phyloP scores from a whole-genome alignment of 371 early-diverging fungal species.

The Spiromyces aspiralis region DNA sequence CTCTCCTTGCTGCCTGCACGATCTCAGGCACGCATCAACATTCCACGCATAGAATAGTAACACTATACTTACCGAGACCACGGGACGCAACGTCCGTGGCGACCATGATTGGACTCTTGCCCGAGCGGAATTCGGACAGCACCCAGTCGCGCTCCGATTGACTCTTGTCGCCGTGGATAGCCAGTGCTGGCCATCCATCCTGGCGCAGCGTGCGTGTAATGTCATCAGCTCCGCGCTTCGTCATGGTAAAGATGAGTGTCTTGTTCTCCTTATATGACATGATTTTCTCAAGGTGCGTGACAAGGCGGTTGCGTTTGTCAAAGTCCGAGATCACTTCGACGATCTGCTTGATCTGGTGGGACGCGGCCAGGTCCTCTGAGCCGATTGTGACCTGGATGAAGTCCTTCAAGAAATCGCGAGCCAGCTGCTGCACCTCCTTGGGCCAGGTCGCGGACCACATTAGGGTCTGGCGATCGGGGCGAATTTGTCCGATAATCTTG shows the following conservation, averaged over 20 bases:
- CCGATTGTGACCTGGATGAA: slow-evolving; percentile 98
- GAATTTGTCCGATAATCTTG: slow-evolving; percentile 96
- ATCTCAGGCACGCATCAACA: no score
- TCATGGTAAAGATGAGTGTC: slow-evolving; percentile 95
- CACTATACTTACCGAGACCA: slow-evolving; percentile 80
- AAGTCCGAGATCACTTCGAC: slow-evolving; percentile 75
- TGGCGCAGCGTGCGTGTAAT: slow-evolving; percentile 79
- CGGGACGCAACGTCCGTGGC: slow-evolving; percentile 99
- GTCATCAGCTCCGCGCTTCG: slow-evolving; percentile 96
- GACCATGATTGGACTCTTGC: slow-evolving; percentile 86
- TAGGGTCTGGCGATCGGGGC: slow-evolving; percentile 96
- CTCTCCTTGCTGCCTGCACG: no score
- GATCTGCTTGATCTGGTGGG: slow-evolving; percentile 87
- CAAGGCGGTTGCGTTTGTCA: slow-evolving; percentile 62
- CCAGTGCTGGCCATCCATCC: slow-evolving; percentile 92
- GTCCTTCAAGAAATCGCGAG: slow-evolving; percentile 85
- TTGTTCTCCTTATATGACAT: slow-evolving; percentile 64
- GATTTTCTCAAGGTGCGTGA: slow-evolving; percentile 55
- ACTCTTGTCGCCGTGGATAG: slow-evolving; percentile 98
- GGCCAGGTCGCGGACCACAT: slow-evolving; percentile 99
- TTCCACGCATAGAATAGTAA: not conserved
- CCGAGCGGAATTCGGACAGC: slow-evolving; percentile 77
- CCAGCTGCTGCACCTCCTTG: slow-evolving; percentile 88
- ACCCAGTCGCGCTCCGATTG: slow-evolving; percentile 98
- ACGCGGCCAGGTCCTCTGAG: slow-evolving; percentile 83